Conservation (phyloP, 2,329 filamentous ascomycete species). For the Verticillium tricorpus region DNA sequence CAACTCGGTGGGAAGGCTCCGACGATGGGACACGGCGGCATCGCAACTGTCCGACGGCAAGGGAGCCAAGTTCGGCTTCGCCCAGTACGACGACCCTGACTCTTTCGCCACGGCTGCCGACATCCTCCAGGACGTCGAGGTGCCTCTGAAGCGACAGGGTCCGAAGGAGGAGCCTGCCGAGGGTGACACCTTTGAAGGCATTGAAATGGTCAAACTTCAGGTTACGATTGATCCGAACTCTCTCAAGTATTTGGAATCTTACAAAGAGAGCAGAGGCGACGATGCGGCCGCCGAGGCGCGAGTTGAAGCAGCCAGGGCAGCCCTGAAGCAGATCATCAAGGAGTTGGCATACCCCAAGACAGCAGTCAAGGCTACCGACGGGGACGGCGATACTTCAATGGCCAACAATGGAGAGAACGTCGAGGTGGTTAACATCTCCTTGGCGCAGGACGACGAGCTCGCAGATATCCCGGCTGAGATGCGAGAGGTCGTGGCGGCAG, state of each 20-base stretch:
- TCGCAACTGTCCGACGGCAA: conserved; percentile 62
- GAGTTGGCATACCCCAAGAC: conserved; percentile 67
- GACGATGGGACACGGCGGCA: conserved; percentile 77
- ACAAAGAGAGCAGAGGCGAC: conserved; percentile 62
- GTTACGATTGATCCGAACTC: conserved; percentile 80
- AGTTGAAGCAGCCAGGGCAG: conserved; percentile 63
- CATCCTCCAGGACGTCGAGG: conserved; percentile 74
- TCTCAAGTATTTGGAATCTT: conserved; percentile 79
- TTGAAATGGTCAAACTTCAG: conserved; percentile 67
- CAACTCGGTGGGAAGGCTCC: conserved; percentile 69
- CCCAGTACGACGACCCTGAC: conserved; percentile 88
- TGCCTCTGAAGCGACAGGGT: conserved; percentile 73
- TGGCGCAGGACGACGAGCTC: conserved; percentile 86
- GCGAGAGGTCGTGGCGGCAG: conserved; percentile 88
- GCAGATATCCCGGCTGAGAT: conserved; percentile 94
- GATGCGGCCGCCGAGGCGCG: conserved; percentile 61
- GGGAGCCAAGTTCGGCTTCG: conserved; percentile 86
- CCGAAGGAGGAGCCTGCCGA: conserved; percentile 35
- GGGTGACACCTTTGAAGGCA: conserved; percentile 42
- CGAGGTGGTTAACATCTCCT: conserved; percentile 85
- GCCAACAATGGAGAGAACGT: conserved; percentile 64
- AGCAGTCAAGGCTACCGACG: conserved; percentile 45
- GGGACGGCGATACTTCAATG: conserved; percentile 67
- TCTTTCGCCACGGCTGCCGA: conserved; percentile 82
- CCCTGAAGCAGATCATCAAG: conserved; percentile 63